Evolutionary conservation across 2,329 filamentous ascomycete species (phyloP).

Genomic region (Didymella sp.): DNA sequence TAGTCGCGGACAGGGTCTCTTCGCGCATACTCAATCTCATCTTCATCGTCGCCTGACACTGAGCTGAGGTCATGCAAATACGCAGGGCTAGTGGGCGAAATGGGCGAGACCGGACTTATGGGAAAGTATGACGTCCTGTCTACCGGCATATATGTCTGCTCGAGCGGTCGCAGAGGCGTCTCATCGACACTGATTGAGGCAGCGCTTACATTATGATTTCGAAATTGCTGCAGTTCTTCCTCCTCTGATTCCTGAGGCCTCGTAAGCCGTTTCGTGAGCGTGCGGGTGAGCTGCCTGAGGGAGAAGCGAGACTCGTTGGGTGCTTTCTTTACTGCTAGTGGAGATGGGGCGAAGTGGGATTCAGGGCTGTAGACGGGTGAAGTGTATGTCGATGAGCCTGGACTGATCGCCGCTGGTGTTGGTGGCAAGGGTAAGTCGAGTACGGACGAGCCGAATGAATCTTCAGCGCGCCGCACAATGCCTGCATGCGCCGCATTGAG

Average conservation of each 20-base stretch:
- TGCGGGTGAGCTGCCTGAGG: conserved; percentile 41
- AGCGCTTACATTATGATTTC: conserved; percentile 12
- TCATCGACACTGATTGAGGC: conserved; percentile 25
- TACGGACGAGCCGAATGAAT: conserved; percentile 21
- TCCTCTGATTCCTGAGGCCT: conserved; percentile 26
- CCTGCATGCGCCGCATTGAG: conserved; percentile 40
- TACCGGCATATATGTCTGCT: conserved; percentile 27
- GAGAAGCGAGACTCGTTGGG: conserved; percentile 41
- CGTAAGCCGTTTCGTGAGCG: conserved; percentile 35
- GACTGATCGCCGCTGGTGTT: conserved; percentile 36
- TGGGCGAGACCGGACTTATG: conserved; percentile 28
- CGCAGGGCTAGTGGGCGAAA: conserved; percentile 24
- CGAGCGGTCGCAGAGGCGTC: conserved; percentile 30
- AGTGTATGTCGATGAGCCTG: conserved; percentile 37
- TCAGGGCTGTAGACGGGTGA: conserved; percentile 38
- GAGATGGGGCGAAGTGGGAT: conserved; percentile 30
- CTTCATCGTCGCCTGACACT: conserved; percentile 14
- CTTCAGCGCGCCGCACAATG: conserved; percentile 33
- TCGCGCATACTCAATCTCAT: conserved; percentile 15
- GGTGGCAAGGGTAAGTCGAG: conserved; percentile 34
- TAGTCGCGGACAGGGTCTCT: neutral
- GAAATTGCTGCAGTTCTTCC: conserved; percentile 38
- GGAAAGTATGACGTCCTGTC: conserved; percentile 30
- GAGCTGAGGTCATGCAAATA: conserved; percentile 13
- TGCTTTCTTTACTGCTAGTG: conserved; percentile 26